Evolutionary conservation across 345 rosid genomes (phyloP), one percentile per base, ranked within the genome.

Genomic region (Carallia pectinifolia): DNA sequence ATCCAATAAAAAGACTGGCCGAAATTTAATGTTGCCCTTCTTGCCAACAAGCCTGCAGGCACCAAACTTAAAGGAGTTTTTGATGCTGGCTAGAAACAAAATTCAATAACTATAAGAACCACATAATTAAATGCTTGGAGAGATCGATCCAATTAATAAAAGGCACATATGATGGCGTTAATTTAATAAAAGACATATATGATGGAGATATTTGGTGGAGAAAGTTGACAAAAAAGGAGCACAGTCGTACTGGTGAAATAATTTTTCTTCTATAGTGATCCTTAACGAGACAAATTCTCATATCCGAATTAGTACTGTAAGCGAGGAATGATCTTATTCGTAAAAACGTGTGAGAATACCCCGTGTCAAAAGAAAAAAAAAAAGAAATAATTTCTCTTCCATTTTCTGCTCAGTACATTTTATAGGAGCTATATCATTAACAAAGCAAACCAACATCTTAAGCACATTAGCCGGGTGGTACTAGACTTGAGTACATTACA

Each of bases 21-120:
- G 36, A 55, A 39, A 55, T n/a, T 5, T 13, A 23, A 30, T 68
- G 79, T 55, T 65, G 37, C 69, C 66, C 68, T 69, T 70, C 65
- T 59, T 54, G 39, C 75, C 71, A 69, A 82, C 71, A 74, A 39
- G 65, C 72, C 79, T 58, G 63, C 48, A 40, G 68, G 53, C 75
- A 71, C 56, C 69, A 34, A 13, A 27, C 36, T 62, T 37, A 7
- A 23, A 59, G n/a, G 1, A 30, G 18, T 16, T 56, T 44, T 58
- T 67, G 53, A 40, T 69, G 76, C 4, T 33, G 4, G 4, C 72
- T 66, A 73, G 55, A 78, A 71, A 39, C 75, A 73, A 66, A 65
- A 59, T 6, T 53, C 19, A 5, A 33, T 53, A 53, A 53, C 55
- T 19, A 53, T 1, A 17, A 53, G 55, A 1, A 4, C 6, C 55